phyloP scores from a whole-genome alignment of 192 early-diverging fungal species.

The Funneliformis mosseae region DNA sequence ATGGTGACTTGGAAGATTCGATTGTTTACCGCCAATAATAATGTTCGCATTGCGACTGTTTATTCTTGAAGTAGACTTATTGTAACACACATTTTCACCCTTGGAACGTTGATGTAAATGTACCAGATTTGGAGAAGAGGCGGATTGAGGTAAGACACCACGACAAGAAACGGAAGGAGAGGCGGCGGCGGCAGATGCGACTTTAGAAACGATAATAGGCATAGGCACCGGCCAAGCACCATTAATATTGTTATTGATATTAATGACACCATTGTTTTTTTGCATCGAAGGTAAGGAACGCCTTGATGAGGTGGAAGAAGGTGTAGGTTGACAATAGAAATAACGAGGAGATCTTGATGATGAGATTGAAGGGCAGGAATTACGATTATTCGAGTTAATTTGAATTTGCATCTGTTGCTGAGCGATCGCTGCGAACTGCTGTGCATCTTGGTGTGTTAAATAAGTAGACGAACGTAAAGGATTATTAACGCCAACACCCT shows the following conservation, averaged over 20 bases:
- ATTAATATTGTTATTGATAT: not conserved
- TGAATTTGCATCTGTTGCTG: too few relatives aligned
- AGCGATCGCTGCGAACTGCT: too few relatives aligned
- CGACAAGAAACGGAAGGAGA: not conserved
- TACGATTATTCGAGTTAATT: not conserved
- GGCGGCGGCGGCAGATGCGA: not conserved
- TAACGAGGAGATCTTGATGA: not conserved
- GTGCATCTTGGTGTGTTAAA: too few relatives aligned
- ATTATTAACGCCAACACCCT: too few relatives aligned
- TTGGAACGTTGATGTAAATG: not conserved
- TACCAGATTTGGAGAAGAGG: not conserved
- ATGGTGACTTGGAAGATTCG: not conserved
- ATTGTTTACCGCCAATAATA: not conserved
- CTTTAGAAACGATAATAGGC: not conserved
- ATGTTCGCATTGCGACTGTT: not conserved
- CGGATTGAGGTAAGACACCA: not conserved
- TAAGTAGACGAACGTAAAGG: too few relatives aligned
- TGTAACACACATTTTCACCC: not conserved
- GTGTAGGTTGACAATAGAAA: not conserved
- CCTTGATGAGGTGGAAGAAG: not conserved
- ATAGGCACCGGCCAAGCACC: not conserved
- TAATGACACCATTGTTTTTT: not conserved
- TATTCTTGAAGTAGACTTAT: not conserved
- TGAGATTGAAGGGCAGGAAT: not conserved
- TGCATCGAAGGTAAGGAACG: not conserved